Conservation (phyloP, 2,329 filamentous ascomycete genomes). For the Colletotrichum ledebouriae region DNA sequence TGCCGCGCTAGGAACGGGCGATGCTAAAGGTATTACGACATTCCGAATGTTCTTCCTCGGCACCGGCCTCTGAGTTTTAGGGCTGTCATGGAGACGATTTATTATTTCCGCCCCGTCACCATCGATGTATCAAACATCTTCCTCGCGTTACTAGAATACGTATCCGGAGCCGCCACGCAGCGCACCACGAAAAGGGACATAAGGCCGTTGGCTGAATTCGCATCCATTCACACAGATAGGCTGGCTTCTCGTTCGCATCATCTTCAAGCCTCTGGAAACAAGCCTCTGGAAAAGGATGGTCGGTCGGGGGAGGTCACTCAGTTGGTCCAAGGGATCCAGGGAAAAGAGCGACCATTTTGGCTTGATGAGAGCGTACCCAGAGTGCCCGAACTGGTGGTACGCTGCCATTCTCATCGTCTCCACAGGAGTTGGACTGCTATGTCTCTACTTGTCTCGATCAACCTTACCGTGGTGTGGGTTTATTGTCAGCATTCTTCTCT, state of each 20-base stretch:
- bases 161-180: neutral
- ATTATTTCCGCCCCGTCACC: neutral
- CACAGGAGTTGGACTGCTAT: conserved; percentile 53
- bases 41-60: conserved; percentile 1
- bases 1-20: no score
- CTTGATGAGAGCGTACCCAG: conserved; percentile 47
- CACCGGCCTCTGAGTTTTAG: neutral
- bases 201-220: neutral
- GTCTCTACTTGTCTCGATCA: conserved; percentile 43
- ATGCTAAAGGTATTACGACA: no score
- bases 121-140: neutral
- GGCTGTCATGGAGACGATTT: neutral
- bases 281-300: neutral
- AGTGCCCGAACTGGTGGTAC: conserved; percentile 58
- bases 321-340: neutral
- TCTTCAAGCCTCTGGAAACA: neutral
- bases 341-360: conserved; percentile 56
- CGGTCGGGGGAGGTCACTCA: neutral
- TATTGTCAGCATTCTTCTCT: conserved; percentile 53
- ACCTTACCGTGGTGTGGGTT: conserved; percentile 53
- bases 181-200: neutral
- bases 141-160: neutral
- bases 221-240: conserved; percentile 15
- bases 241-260: neutral
- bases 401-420: conserved; percentile 50